Evolutionary conservation across 1,139 yeast genomes (phyloP), one percentile per base, ranked within the genome.

Genomic region (Saccharomyces hybrid): DNA sequence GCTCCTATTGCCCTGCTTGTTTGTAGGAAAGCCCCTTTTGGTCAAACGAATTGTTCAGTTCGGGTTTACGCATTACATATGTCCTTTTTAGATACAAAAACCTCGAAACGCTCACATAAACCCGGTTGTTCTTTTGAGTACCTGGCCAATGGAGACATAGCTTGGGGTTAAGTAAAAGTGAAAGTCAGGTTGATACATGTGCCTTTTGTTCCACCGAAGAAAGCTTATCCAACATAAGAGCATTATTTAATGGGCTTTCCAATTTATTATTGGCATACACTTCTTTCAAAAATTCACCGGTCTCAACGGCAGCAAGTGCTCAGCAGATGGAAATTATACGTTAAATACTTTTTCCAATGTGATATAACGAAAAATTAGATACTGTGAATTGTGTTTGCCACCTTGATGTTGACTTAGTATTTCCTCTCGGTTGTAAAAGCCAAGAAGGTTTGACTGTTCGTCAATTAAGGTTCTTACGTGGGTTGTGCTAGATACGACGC

Each of bases 91-190:
- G 97, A 99, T 62, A 93, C 98, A 69, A 93, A 93, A 59, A 93
- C 97, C 78, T 93, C 99, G 74, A 93, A 93, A 75, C 99, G 85
- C 78, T 93, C 99, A 81, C 98, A 90, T 69, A 93, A 78, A 67
- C 99, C 99, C 56, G 96, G 95, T 63, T 81, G 80, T 54, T 84
- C 80, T 75, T 99, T 86, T 73, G 93, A 90, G 77, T 88, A 88
- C 79, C 93, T 93, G 71, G 99, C 99, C 75, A 93, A 81, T 62
- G 99, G 99, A 59, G 98, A 93, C 99, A 93, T 93, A 95, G 93
- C 89, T 78, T 93, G 97, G 59, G 99, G 99, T 75, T 93, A 99
- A 63, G 99, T 99, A 69, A 89, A 91, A 74, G 93, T 88, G 75
- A 93, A 93, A 50, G 99, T 93, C 67, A 99, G 99, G 80, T 89